phyloP scores from a whole-genome alignment of 1,139 yeast genomes.

The Candida smagusa region DNA sequence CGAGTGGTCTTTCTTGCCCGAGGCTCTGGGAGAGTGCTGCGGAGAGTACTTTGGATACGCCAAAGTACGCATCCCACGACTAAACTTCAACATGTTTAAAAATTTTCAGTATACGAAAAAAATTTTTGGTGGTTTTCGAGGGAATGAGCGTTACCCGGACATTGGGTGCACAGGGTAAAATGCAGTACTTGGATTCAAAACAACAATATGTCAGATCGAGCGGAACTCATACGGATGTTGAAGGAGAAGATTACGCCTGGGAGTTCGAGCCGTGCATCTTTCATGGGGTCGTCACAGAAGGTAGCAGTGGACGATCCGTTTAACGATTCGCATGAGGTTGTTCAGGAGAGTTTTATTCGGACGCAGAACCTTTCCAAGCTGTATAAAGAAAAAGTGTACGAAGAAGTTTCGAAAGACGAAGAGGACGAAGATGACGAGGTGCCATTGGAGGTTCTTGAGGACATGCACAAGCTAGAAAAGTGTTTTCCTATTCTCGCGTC shows the following conservation, averaged over 20 bases:
- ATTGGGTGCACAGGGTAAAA: too few species aligned
- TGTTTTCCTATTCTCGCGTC: slow-evolving; percentile 61
- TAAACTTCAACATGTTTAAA: neutral
- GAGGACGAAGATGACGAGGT: slow-evolving; percentile 42
- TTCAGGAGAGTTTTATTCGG: slow-evolving; percentile 11
- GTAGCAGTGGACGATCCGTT: slow-evolving; percentile 20
- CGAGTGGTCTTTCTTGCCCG: slow-evolving; percentile 24
- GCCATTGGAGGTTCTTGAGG: slow-evolving; percentile 55
- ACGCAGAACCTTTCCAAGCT: slow-evolving; percentile 13
- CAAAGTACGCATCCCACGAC: slow-evolving; percentile 15
- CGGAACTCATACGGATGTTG: slow-evolving; percentile 9
- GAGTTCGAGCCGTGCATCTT: neutral
- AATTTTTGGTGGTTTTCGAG: too few species aligned
- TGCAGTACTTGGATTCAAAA: neutral
- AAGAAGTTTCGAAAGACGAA: neutral
- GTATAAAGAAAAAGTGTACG: neutral
- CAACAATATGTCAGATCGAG: slow-evolving; percentile 5
- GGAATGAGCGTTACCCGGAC: too few species aligned
- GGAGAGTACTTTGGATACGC: slow-evolving; percentile 22
- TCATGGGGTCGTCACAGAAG: neutral
- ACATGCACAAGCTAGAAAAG: slow-evolving; percentile 59
- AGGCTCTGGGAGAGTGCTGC: slow-evolving; percentile 19
- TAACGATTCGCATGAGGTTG: slow-evolving; percentile 13
- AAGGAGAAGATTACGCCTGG: slow-evolving; percentile 13
- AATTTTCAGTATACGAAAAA: neutral